A percentile compares a stretch with the other conserved stretches of the same genome.
phyloP scores from a whole-genome alignment of 257 asterid genomes.

The Parsonsia alboflavescens region DNA sequence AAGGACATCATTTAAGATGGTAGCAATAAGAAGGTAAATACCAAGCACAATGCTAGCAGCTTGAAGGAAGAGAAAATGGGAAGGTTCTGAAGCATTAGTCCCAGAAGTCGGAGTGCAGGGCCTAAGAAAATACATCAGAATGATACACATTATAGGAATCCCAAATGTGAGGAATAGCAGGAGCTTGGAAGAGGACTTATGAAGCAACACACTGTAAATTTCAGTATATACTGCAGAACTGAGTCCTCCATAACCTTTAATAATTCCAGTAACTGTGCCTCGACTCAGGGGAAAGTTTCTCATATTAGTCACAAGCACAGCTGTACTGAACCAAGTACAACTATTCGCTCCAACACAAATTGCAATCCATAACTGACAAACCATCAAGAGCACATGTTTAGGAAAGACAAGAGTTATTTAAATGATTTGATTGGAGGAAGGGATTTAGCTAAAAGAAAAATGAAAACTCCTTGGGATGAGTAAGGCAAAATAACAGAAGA shows the following conservation, averaged over 20 bases:
- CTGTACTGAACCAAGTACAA: slow-evolving; percentile 63
- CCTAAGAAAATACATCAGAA: slow-evolving; percentile 54
- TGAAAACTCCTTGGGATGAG: background rate
- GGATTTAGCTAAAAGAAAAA: background rate
- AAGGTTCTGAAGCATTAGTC: slow-evolving; percentile 46
- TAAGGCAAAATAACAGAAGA: background rate
- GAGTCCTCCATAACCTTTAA: slow-evolving; percentile 67
- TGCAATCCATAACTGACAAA: slow-evolving; percentile 61
- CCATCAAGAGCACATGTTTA: slow-evolving; percentile 8
- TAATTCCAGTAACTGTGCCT: slow-evolving; percentile 67
- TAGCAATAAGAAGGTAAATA: slow-evolving; percentile 47
- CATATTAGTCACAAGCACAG: slow-evolving; percentile 71
- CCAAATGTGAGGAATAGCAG: slow-evolving; percentile 51
- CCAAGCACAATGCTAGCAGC: slow-evolving; percentile 56
- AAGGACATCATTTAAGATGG: slow-evolving; percentile 36
- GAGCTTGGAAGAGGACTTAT: slow-evolving; percentile 48
- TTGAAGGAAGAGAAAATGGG: slow-evolving; percentile 58
- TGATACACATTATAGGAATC: slow-evolving; percentile 44
- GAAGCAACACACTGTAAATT: slow-evolving; percentile 46
- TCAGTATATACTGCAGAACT: slow-evolving; percentile 67
- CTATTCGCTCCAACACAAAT: slow-evolving; percentile 56
- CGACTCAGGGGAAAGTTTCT: slow-evolving; percentile 70
- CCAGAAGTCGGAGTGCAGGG: slow-evolving; percentile 63
- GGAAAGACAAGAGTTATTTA: background rate
- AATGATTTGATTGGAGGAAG: background rate